Conservation (phyloP, 2,329 filamentous ascomycete genomes). For the Emmonsiellopsis sp. region DNA sequence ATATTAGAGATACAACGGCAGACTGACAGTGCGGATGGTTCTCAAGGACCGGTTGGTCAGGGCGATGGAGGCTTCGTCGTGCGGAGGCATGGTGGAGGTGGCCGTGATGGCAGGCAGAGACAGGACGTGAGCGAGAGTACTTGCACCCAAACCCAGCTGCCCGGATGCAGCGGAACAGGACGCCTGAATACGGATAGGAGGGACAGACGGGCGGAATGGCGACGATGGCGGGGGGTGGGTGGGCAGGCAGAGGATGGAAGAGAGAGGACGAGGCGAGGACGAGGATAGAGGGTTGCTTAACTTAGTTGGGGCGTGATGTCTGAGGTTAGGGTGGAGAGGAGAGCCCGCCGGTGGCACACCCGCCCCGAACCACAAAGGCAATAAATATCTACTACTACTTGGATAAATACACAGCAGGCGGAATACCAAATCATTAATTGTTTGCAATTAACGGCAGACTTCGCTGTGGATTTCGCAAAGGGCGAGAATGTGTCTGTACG, state of each 20-base stretch:
- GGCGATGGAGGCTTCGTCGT: constrained; percentile 35
- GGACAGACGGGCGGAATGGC: not conserved
- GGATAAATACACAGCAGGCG: too few relatives aligned
- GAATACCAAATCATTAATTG: too few relatives aligned
- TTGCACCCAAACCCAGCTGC: not conserved
- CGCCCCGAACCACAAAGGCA: too few relatives aligned
- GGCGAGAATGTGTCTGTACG: too few relatives aligned
- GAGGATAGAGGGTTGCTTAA: too few relatives aligned
- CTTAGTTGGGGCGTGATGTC: too few relatives aligned
- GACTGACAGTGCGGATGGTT: constrained; percentile 70
- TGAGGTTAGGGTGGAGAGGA: too few relatives aligned
- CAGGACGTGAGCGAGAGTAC: constrained; percentile 2
- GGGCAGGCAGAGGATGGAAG: not conserved
- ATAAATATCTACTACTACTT: too few relatives aligned
- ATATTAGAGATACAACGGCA: constrained; percentile 7
- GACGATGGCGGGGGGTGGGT: not conserved
- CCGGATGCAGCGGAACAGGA: not conserved
- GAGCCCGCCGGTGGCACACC: too few relatives aligned
- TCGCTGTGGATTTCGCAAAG: too few relatives aligned
- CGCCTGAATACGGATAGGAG: not conserved
- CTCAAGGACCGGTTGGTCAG: constrained; percentile 77
- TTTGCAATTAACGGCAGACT: too few relatives aligned
- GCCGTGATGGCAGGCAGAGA: not conserved
- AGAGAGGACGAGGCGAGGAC: too few relatives aligned
- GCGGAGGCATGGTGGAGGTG: constrained; percentile 21